Evolutionary conservation across 2,329 filamentous ascomycete species (phyloP).

Genomic region (Ophiostoma quercus): DNA sequence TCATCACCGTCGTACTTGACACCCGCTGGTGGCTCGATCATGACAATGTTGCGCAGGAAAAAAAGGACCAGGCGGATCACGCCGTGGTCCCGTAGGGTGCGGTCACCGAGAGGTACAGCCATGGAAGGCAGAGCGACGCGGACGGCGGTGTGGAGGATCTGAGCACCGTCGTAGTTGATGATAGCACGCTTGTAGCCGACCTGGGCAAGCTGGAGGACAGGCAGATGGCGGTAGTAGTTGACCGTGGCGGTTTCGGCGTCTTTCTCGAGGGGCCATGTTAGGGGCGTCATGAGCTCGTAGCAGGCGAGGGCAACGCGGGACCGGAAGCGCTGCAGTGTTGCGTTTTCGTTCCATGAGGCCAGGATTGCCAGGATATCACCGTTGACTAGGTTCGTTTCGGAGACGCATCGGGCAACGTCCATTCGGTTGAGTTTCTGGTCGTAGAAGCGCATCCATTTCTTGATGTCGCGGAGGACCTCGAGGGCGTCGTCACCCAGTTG

Average conservation of each 20-base stretch:
- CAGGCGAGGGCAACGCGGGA: conserved; percentile 77
- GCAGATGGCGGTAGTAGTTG: conserved; percentile 88
- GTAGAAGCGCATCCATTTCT: conserved; percentile 91
- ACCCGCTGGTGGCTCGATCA: conserved; percentile 70
- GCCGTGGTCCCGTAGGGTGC: conserved; percentile 75
- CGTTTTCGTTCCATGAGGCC: conserved; percentile 70
- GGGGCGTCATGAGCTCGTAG: conserved; percentile 80
- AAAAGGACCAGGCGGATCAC: conserved; percentile 89
- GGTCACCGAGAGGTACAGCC: conserved; percentile 69
- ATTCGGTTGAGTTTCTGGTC: conserved; percentile 90
- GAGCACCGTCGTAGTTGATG: conserved; percentile 72
- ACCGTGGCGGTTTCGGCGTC: conserved; percentile 76
- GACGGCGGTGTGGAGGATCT: conserved; percentile 74
- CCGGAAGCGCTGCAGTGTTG: conserved; percentile 67
- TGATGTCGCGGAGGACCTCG: conserved; percentile 85
- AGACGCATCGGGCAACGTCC: conserved; percentile 88
- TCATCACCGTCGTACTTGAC: conserved; percentile 81
- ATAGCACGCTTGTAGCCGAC: conserved; percentile 84
- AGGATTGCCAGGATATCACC: conserved; percentile 88
- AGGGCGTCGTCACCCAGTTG: conserved; percentile 88
- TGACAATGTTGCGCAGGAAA: conserved; percentile 80
- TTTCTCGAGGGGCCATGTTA: conserved; percentile 90
- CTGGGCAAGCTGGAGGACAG: conserved; percentile 82
- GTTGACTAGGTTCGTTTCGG: conserved; percentile 85
- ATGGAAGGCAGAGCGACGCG: conserved; percentile 80